These are phyloP conservation scores for Melampsora americana DNA, from an alignment of 1,284 basidiomycete genomes.

Conservation along the genomic window DNA sequence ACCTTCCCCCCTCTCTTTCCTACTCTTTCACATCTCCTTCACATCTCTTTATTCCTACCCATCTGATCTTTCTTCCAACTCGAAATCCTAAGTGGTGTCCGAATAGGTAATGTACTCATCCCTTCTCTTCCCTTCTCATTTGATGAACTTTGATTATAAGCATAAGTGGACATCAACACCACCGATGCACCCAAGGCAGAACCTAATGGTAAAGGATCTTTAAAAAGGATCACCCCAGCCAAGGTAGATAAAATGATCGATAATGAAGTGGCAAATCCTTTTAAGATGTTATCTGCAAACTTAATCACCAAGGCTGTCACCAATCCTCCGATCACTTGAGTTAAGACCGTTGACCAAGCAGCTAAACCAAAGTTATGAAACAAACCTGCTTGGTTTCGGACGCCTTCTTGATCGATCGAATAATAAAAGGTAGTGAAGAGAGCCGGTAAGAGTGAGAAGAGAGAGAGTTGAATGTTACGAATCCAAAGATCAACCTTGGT, in stretches of 20 bases:
- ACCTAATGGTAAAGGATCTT: constrained; percentile 76
- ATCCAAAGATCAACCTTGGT: constrained; percentile 75
- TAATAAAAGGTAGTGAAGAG: constrained; percentile 70
- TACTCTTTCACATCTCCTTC: too few relatives aligned
- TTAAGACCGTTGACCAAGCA: constrained; percentile 84
- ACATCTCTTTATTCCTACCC: too few relatives aligned
- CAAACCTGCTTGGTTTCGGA: constrained; percentile 57
- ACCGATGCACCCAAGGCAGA: constrained; percentile 77
- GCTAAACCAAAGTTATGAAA: constrained; percentile 78
- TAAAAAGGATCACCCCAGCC: constrained; percentile 79
- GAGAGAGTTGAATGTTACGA: constrained; percentile 89
- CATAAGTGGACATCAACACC: constrained; percentile 80
- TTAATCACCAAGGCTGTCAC: constrained; percentile 70
- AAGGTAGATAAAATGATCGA: constrained; percentile 90
- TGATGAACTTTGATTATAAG: constrained; percentile 74
- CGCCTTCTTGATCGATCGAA: constrained; percentile 55
- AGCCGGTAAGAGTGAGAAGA: constrained; percentile 88
- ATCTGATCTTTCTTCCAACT: too few relatives aligned
- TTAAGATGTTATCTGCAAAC: constrained; percentile 57
- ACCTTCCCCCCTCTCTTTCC: too few relatives aligned
- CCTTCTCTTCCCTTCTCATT: neutral
- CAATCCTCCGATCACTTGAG: constrained; percentile 84
- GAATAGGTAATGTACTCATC: too few relatives aligned
- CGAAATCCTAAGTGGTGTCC: too few relatives aligned
- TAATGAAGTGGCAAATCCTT: constrained; percentile 81